Evolutionary conservation across 257 asterid species (phyloP).

Genomic region (Linaria vulgaris): DNA sequence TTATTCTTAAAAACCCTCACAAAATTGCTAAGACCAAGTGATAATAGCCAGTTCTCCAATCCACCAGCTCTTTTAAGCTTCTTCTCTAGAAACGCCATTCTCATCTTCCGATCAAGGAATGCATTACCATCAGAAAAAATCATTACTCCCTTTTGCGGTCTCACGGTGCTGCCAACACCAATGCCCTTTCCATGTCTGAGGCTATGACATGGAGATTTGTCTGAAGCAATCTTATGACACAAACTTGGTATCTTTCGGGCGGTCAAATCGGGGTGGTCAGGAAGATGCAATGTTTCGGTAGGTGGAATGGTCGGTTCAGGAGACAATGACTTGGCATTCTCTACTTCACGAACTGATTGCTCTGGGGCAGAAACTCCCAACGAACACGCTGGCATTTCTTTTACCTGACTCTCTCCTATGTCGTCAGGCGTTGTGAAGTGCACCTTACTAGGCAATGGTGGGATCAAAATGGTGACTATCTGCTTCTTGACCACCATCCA

Average conservation of each 20-base stretch:
- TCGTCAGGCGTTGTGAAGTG: constrained; percentile 29
- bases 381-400: constrained; percentile 32
- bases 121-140: constrained; percentile 35
- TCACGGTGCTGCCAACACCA: constrained; percentile 28
- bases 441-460: constrained; percentile 55
- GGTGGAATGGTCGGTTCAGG: constrained; percentile 34
- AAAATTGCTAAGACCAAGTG: constrained; percentile 72
- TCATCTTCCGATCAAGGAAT: constrained; percentile 50
- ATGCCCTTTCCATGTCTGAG: constrained; percentile 22
- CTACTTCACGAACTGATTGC: constrained; percentile 37
- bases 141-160: constrained; percentile 35
- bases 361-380: constrained; percentile 29
- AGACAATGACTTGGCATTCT: constrained; percentile 38
- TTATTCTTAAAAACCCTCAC: constrained; percentile 54
- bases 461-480: constrained; percentile 73
- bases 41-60: constrained; percentile 74
- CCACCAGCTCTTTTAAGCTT: constrained; percentile 81
- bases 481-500: constrained; percentile 87
- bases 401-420: constrained; percentile 37
- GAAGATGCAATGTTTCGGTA: constrained; percentile 26
- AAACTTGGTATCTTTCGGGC: constrained; percentile 33
- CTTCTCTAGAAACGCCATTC: constrained; percentile 56
- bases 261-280: constrained; percentile 37
- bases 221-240: constrained; percentile 31
- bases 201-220: constrained; percentile 34